Evolutionary conservation across 768 basidiomycete genomes (phyloP).

Genomic region (Boletus vermiculosoides): DNA sequence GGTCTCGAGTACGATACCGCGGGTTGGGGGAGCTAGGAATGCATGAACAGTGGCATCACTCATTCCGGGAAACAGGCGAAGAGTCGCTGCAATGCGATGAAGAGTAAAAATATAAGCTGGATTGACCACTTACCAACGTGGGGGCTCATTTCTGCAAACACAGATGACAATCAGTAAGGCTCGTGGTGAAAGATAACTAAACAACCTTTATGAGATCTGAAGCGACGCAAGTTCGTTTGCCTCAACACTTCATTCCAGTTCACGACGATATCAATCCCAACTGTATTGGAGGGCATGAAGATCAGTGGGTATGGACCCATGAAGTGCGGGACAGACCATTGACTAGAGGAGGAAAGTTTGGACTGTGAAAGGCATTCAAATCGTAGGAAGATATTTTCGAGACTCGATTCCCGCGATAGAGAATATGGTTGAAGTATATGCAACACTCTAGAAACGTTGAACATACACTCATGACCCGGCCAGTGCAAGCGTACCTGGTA

Average conservation of each 20-base stretch:
- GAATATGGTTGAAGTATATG: constrained; percentile 86
- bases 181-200: neutral
- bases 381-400: constrained; percentile 82
- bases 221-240: constrained; percentile 74
- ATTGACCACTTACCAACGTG: constrained; percentile 62
- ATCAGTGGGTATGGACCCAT: neutral
- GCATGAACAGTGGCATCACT: constrained; percentile 69
- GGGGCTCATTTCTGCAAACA: constrained; percentile 65
- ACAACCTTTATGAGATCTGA: constrained; percentile 76
- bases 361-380: constrained; percentile 80
- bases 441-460: constrained; percentile 60
- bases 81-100: constrained; percentile 51
- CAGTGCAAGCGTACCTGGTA: constrained; percentile 61
- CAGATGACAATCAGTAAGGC: constrained; percentile 10
- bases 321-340: constrained; percentile 48
- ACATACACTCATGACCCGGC: neutral
- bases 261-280: constrained; percentile 87
- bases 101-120: constrained; percentile 5
- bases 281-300: constrained; percentile 35
- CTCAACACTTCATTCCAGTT: constrained; percentile 88
- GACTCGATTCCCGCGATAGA: constrained; percentile 84
- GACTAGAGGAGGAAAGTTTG: constrained; percentile 79
- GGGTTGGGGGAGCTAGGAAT: constrained; percentile 71
- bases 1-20: constrained; percentile 85
- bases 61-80: constrained; percentile 88